Evolutionary conservation across 306 rosid genomes (phyloP), one percentile per base, ranked within the genome.

Genomic region (Glycine soja): DNA sequence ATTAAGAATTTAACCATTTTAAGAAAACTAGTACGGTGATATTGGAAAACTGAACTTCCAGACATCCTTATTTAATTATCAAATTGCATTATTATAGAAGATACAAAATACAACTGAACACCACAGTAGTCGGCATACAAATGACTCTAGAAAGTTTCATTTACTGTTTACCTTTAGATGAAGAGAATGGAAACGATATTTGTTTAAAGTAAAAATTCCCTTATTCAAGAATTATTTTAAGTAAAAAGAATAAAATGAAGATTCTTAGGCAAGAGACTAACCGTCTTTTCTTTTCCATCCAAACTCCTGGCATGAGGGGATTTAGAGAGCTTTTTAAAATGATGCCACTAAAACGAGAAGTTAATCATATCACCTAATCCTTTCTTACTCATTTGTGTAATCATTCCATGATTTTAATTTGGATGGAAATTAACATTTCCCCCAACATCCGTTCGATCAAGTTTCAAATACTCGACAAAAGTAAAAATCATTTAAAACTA

Each of bases 41-140:
- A 18, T 3, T 6, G 9, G 13, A 30, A 68, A 24, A 40, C 8
- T 38, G 32, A 52, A 78, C 54, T 66, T 12, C 53, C 76, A 53
- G 66, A 68, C 9, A 77, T 69, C 14, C 38, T 42, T 68, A 40
- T 78, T 66, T 42, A 42, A 53, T 16, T 18, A 66, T 66, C 67
- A 8, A 53, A 66, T 52, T 57, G 38, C 38, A 48, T 11, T 42
- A 34, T 4, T 52, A 15, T 38, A 58, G 4, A 45, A 24, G 46
- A 59, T 45, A 24, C 11, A 63, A 63, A 63, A 63, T 34, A 32
- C 58, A 59, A 45, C 59, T 47, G 43, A 45, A 13, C 11, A 46
- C 0, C 13, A 4, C 48, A 3, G 15, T 61, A 46, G 10, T 10
- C 6, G 51, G 45, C 16, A 5, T 53, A 19, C 4, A 56, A 45